A percentile compares a stretch with the other conserved stretches of the same genome.
Conservation (phyloP, 2,329 filamentous ascomycete genomes). For the Diaporthe humulicola region DNA sequence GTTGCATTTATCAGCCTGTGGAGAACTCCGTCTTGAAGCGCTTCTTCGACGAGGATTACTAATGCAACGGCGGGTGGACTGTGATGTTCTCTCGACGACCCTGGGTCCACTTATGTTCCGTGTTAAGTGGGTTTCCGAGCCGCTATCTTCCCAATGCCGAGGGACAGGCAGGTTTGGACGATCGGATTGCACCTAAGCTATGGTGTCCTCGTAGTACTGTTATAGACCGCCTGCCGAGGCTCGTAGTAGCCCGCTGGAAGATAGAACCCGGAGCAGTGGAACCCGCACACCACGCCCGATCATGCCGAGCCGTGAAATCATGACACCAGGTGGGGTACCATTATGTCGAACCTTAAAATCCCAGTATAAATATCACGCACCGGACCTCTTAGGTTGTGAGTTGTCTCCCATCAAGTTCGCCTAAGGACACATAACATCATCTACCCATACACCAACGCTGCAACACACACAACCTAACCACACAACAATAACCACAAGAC, state of each 20-base stretch:
- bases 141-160: not conserved
- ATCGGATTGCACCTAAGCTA: not conserved
- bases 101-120: not conserved
- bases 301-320: not conserved
- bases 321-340: slow-evolving; percentile 12
- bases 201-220: not conserved
- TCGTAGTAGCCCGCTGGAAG: not conserved
- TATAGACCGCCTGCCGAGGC: slow-evolving; percentile 7
- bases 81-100: not conserved
- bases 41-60: not conserved
- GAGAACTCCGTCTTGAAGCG: not conserved
- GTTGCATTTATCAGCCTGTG: slow-evolving; percentile 8
- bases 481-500: not conserved
- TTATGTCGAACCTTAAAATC: not conserved
- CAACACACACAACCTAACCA: not conserved
- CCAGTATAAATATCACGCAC: slow-evolving; percentile 5
- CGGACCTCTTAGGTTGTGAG: not conserved
- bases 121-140: not conserved
- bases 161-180: not conserved
- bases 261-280: not conserved
- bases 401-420: no score
- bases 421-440: not conserved
- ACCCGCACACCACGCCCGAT: not conserved
- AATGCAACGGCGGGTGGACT: not conserved
- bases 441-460: no score